These are phyloP conservation scores for Myrica gale DNA, from an alignment of 306 rosid species.

Conservation along the genomic window DNA sequence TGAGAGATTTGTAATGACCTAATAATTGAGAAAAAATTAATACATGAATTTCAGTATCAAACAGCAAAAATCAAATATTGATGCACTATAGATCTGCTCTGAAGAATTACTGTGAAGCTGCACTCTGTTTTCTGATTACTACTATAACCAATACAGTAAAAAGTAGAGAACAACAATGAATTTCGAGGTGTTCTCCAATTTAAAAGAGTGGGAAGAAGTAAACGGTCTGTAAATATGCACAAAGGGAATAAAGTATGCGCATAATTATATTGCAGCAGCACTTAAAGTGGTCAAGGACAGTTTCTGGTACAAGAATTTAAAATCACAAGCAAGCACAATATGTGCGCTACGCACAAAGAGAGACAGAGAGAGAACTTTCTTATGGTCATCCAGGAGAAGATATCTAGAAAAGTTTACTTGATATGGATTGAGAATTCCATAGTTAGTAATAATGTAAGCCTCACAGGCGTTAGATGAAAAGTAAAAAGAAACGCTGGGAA, in stretches of 20 bases:
- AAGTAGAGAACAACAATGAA: neutral
- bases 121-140: neutral
- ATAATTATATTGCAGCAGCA: neutral
- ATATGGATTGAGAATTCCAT: neutral
- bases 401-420: neutral
- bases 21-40: constrained; percentile 27
- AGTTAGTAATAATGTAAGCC: neutral
- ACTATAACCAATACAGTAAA: neutral
- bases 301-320: neutral
- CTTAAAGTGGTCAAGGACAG: neutral
- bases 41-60: constrained; percentile 6
- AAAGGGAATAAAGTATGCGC: neutral
- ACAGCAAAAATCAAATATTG: neutral
- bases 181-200: neutral
- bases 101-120: neutral
- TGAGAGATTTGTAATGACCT: constrained; percentile 67
- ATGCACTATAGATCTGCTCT: neutral
- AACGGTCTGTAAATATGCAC: neutral
- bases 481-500: neutral
- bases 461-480: too few relatives aligned
- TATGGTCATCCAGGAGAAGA: neutral
- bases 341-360: neutral
- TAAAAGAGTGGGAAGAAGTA: neutral
- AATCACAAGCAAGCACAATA: neutral
- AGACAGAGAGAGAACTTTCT: neutral